Evolutionary conservation across 129 eudicot species (phyloP).

Genomic region (Scalesia atractyloides): DNA sequence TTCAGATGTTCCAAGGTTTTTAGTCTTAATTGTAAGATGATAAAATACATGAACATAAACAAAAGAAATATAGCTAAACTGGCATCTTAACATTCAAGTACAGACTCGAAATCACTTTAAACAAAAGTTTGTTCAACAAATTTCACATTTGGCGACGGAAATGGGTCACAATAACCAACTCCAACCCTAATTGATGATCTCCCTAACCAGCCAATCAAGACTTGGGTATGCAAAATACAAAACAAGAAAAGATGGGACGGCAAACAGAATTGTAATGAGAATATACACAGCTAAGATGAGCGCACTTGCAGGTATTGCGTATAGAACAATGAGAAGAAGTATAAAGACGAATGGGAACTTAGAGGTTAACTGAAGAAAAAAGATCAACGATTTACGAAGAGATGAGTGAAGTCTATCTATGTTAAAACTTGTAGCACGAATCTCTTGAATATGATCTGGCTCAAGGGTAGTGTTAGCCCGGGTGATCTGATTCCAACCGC

Average conservation of each 20-base stretch:
- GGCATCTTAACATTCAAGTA: background rate
- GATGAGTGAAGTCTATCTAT: background rate
- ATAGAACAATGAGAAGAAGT: background rate
- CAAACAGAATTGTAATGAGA: conserved; percentile 17
- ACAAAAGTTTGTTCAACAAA: background rate
- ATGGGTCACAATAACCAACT: background rate
- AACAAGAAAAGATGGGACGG: conserved; percentile 5
- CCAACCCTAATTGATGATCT: conserved; percentile 14
- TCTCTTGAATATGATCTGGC: conserved; percentile 3
- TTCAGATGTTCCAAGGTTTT: background rate
- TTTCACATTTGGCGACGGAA: background rate
- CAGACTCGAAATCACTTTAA: background rate
- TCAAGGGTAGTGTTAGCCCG: background rate
- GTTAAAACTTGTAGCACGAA: conserved; percentile 3
- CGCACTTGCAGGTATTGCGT: conserved; percentile 6
- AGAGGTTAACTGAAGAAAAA: background rate
- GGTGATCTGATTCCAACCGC: background rate
- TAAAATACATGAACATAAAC: background rate
- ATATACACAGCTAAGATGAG: conserved; percentile 9
- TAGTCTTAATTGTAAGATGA: background rate
- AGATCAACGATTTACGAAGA: conserved; percentile 1
- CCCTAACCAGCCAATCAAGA: conserved; percentile 14
- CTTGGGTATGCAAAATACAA: conserved; percentile 15
- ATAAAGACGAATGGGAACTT: conserved; percentile 16
- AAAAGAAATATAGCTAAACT: background rate